These are phyloP conservation scores for Lactarius sp. DNA, from an alignment of 768 basidiomycete genomes.

Conservation along the genomic window DNA sequence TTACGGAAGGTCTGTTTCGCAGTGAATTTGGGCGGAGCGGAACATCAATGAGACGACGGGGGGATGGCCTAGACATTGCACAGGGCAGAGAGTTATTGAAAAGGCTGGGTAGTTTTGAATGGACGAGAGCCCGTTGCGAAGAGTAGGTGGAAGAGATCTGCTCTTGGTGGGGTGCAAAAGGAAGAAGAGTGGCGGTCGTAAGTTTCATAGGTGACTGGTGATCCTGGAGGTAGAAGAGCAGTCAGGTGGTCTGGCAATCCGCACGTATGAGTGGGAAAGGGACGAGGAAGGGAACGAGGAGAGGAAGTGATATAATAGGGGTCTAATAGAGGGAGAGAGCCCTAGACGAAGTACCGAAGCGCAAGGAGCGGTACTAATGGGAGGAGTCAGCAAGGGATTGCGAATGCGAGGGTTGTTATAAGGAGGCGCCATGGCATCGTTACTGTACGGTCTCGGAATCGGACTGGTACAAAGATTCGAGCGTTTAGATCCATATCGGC, in stretches of 20 bases:
- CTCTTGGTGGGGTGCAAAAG: conserved; percentile 18
- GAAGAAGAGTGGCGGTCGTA: conserved; percentile 18
- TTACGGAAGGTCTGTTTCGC: conserved; percentile 18
- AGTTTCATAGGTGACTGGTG: conserved; percentile 3
- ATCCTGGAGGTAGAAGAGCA: background rate
- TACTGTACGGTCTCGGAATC: background rate
- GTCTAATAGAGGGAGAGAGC: background rate
- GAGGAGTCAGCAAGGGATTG: background rate
- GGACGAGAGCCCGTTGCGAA: background rate
- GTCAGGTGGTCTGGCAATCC: background rate
- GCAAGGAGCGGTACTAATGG: background rate
- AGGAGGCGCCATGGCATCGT: background rate
- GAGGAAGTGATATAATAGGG: background rate
- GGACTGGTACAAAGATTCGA: background rate
- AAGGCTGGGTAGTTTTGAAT: conserved; percentile 10
- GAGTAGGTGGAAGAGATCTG: background rate
- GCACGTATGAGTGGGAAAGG: background rate
- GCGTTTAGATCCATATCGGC: background rate
- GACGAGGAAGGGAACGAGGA: background rate
- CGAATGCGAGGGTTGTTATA: background rate
- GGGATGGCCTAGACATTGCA: conserved; percentile 1
- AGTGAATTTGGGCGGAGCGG: conserved; percentile 11
- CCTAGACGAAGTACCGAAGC: background rate
- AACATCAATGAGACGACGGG: background rate
- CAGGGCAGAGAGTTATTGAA: background rate